Percentiles rank a stretch among this genome's conserved stretches.
These are phyloP conservation scores for Paramecium pentaurelia DNA, from an alignment of 73 alveolate genomes.

Conservation along the genomic window DNA sequence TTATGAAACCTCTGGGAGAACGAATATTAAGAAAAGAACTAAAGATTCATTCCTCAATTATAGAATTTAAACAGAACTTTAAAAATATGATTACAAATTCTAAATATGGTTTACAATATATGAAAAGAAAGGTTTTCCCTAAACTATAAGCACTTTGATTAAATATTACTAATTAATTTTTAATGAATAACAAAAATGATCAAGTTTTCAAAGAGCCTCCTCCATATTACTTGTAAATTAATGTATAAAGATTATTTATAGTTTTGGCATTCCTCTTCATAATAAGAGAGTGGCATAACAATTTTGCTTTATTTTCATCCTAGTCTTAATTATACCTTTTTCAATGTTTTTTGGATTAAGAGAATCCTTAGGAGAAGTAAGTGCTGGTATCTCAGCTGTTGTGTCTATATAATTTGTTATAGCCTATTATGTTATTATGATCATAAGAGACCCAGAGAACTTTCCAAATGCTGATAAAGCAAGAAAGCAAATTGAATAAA, in stretches of 20 bases:
- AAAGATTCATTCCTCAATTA: neutral
- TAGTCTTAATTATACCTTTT: neutral
- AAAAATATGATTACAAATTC: neutral
- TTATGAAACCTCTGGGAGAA: neutral
- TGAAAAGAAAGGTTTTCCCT: neutral
- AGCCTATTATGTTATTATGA: neutral
- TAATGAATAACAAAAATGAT: neutral
- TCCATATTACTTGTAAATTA: constrained; percentile 13
- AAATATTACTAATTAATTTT: neutral
- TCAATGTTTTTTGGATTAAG: constrained; percentile 14
- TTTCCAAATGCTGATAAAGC: neutral
- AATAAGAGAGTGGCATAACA: neutral
- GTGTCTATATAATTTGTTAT: neutral
- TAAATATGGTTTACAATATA: neutral
- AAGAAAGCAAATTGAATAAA: neutral
- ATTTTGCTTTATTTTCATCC: neutral
- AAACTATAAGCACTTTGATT: neutral
- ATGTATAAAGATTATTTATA: neutral
- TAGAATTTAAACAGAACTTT: neutral
- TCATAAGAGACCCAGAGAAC: neutral
- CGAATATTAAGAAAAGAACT: neutral
- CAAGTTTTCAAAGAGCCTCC: neutral
- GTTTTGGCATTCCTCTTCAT: constrained; percentile 10
- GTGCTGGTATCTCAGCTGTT: constrained; percentile 13
- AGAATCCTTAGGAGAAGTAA: neutral